Base-by-base conservation (phyloP, 1,284 basidiomycete genomes). In the Trametes versicolor region DNA sequence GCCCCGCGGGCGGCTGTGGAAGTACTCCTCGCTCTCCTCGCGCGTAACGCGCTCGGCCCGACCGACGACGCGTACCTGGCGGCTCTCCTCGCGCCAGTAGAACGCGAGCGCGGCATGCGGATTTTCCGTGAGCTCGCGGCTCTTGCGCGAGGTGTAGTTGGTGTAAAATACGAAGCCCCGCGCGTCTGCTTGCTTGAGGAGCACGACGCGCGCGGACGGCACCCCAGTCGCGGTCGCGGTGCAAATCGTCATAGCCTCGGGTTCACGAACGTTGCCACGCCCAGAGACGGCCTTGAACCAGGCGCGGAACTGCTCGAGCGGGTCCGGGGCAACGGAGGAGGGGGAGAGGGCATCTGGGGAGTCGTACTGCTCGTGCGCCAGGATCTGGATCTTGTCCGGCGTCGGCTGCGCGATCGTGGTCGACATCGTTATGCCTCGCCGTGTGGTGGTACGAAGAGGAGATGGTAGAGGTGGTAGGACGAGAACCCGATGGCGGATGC, bases 101-200 rank as follows among this genome's bases (percentile, higher is more conserved):
- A 98, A 94, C 7, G 91, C 89, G 25, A 97, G 81, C 2, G 94
- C 88, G 0, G 93, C 95, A 73, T 90, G 84, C 0, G 93, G 92
- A 74, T 96, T 97, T 47, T 80, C 84, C 2, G 77, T 68, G 50
- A 99, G 83, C 78, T 99, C 98, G 39, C 80, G 76, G 2, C 93
- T 95, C 80, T 99, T 99, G 68, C 97, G 88, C 21, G 95, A 97
- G 41, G 86, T 86, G 82, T 99, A 99, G 81, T 99, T 99, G 41
- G 96, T 97, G 85, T 88, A 99, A 81, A 99, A 98, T 60, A 97
- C 87, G 80, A 99, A 98, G 41, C 97, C 96, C 56, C 82, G 85
- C 27, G 83, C 75, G 79, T 97, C 94, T 72, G 95, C 88, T 73
- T 95, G 88, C 78, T 98, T 99, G 74, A 99, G 89, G 68, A 99